Conservation (phyloP, 2,329 filamentous ascomycete species). For the Chaetomium olivaceum region DNA sequence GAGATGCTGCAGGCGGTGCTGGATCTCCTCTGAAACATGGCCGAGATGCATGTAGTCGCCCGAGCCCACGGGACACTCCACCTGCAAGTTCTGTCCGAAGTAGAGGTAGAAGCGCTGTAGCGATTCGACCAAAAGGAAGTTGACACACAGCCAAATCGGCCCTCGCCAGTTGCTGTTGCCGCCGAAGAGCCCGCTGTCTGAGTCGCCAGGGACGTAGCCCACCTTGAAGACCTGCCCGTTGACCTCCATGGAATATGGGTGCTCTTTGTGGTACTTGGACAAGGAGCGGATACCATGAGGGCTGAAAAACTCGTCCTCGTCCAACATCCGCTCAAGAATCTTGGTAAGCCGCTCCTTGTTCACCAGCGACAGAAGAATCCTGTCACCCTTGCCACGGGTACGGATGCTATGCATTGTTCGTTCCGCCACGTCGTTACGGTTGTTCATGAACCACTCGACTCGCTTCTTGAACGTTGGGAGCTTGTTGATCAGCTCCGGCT, state of each 20-base stretch:
- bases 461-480: conserved; percentile 92
- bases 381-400: conserved; percentile 85
- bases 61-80: conserved; percentile 91
- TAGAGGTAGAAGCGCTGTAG: conserved; percentile 96
- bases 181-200: conserved; percentile 90
- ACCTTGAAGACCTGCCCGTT: conserved; percentile 89
- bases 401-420: conserved; percentile 93
- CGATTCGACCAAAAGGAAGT: conserved; percentile 91
- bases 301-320: conserved; percentile 90
- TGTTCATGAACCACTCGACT: conserved; percentile 90
- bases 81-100: conserved; percentile 83
- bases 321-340: conserved; percentile 88
- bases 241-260: conserved; percentile 94
- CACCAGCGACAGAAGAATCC: conserved; percentile 84
- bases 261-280: conserved; percentile 85
- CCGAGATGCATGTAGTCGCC: conserved; percentile 95
- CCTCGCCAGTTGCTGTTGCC: conserved; percentile 98
- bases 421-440: conserved; percentile 82
- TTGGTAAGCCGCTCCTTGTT: conserved; percentile 89
- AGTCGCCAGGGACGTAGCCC: conserved; percentile 90
- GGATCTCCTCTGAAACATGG: conserved; percentile 90
- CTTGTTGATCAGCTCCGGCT: conserved; percentile 89
- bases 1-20: conserved; percentile 90
- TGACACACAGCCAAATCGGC: conserved; percentile 94
- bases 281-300: conserved; percentile 88